These are phyloP conservation scores for Crithidia thermophila DNA, from an alignment of 208 protist genomes.

Conservation along the genomic window DNA sequence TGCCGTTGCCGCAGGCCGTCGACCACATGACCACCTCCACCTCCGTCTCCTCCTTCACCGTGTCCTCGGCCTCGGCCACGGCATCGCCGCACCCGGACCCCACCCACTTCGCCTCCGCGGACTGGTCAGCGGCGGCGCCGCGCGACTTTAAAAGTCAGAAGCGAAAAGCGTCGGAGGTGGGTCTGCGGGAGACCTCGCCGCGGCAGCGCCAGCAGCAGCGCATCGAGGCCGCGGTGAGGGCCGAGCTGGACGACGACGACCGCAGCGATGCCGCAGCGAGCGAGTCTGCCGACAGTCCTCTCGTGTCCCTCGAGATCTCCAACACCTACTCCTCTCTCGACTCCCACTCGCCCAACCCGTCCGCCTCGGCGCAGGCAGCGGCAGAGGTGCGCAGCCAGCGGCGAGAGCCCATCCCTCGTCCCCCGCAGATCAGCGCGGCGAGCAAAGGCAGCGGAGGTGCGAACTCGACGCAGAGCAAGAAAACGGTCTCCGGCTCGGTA, in stretches of 20 bases:
- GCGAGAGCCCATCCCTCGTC: neutral
- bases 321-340: neutral
- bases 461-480: neutral
- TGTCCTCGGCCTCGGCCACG: conserved; percentile 1
- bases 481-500: neutral
- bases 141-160: too few species aligned
- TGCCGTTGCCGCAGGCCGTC: conserved; percentile 3
- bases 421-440: too few species aligned
- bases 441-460: neutral
- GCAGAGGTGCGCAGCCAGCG: neutral
- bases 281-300: neutral
- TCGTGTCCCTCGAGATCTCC: neutral
- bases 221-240: too few species aligned
- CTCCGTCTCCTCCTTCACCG: conserved; percentile 12
- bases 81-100: conserved; percentile 8
- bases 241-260: too few species aligned
- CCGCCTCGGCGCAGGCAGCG: neutral
- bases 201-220: neutral
- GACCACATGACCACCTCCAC: neutral
- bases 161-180: too few species aligned
- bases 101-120: too few species aligned
- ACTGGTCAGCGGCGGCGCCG: too few species aligned
- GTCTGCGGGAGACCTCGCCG: neutral
- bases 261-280: neutral
- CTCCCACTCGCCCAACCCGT: neutral